phyloP scores from a whole-genome alignment of 2,329 filamentous ascomycete genomes.

The Didymella glomerata region DNA sequence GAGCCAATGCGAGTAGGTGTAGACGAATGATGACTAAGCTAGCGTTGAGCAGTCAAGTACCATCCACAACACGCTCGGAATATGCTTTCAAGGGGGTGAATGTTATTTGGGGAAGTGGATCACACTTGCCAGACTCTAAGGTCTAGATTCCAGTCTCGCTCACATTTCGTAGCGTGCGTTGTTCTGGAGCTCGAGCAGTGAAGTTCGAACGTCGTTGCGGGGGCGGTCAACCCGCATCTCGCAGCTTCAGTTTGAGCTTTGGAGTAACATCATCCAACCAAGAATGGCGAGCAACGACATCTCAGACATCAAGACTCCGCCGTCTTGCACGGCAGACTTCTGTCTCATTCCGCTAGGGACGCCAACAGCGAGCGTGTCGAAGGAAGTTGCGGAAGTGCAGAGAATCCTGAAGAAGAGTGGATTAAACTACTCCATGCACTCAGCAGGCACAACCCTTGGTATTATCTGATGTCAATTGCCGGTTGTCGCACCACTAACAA shows the following conservation, averaged over 20 bases:
- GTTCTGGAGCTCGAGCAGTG: slow-evolving; percentile 1
- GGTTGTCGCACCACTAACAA: slow-evolving; percentile 12
- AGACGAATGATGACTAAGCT: background rate
- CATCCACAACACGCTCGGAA: background rate
- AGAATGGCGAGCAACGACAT: slow-evolving; percentile 36
- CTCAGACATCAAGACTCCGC: slow-evolving; percentile 64
- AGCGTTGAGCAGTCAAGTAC: background rate
- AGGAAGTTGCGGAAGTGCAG: slow-evolving; percentile 88
- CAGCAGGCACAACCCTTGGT: slow-evolving; percentile 89
- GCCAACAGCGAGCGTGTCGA: slow-evolving; percentile 59
- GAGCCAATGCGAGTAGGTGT: background rate
- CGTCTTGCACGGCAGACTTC: slow-evolving; percentile 85
- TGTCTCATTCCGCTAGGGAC: slow-evolving; percentile 83
- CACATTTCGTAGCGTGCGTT: background rate
- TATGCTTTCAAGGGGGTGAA: background rate
- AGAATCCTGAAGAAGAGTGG: slow-evolving; percentile 82
- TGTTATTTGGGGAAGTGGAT: background rate
- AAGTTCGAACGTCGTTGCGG: slow-evolving; percentile 1
- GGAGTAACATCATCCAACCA: slow-evolving; percentile 18
- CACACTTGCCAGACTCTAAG: background rate
- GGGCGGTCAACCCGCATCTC: slow-evolving; percentile 4
- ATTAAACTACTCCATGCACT: slow-evolving; percentile 87
- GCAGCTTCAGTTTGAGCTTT: slow-evolving; percentile 4
- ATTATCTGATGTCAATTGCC: background rate
- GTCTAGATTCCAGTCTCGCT: background rate